Base-by-base conservation (phyloP, 1,139 yeast genomes). In the Geotrichum siamense region DNA sequence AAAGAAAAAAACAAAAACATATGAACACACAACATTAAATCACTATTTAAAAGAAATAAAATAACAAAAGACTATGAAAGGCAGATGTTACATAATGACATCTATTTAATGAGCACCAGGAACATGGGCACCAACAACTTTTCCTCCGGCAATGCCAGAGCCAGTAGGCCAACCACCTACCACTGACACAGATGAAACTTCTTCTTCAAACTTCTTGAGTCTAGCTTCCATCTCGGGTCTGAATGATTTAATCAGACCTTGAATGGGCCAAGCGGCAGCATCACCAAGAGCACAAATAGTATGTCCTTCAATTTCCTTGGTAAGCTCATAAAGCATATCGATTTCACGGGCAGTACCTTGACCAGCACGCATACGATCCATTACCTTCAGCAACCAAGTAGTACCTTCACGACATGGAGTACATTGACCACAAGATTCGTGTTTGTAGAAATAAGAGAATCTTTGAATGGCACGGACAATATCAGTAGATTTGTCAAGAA, bases 321-420 rank as follows among this genome's bases (percentile, higher is more conserved):
- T 79, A 54, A 84, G 75, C 67, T 84, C 94, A 58, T 73, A 74
- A 48, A 85, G 76, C 82, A 77, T 78, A 60, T 84, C 94, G 56
- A 84, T 84, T 66, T 84, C 94, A 53, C 77, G 75, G 57, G 74
- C 78, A 51, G 75, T 72, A 41, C 93, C 94, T 70, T 82, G 91
- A 41, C 94, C 94, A 49, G 66, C 68, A 49, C 70, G 75, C 63
- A 85, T 75, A 61, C 94, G 76, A 60, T 81, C 83, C 94, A 84
- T 84, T 75, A 83, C 79, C 66, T 77, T 81, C 51, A 74, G 71
- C 54, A 84, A 69, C 83, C 91, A 84, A 26, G 94, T 81, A 39
- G 95, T 85, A 51, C 95, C 95, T 69, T 85, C 95, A 66, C 95
- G 79, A 69, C 95, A 85, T 48, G 95, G 95, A 13, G 95, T 84